Evolutionary conservation across 371 early-diverging fungal species (phyloP).

Genomic region (Apophysomyces trapeziformis): DNA sequence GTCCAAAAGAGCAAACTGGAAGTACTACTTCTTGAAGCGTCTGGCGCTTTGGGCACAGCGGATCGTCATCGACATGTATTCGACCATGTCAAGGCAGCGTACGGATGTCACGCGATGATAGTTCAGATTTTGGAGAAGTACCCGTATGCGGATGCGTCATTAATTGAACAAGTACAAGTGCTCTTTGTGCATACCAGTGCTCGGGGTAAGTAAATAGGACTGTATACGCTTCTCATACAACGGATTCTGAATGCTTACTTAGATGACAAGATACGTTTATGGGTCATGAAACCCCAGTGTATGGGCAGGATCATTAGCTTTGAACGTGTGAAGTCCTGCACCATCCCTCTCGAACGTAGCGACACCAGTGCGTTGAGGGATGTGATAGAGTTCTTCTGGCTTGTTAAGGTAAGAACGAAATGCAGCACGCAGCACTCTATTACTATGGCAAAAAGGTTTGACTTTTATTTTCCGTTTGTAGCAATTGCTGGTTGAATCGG

Average conservation of each 20-base stretch:
- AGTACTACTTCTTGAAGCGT: constrained; percentile 14
- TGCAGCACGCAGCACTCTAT: neutral
- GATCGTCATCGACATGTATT: constrained; percentile 4
- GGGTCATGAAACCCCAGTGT: neutral
- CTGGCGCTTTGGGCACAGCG: constrained; percentile 6
- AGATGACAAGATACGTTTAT: neutral
- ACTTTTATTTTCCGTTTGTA: neutral
- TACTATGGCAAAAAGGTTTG: neutral
- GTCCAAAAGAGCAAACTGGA: constrained; percentile 3
- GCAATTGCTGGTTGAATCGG: neutral
- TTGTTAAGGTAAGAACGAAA: neutral
- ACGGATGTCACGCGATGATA: constrained; percentile 16
- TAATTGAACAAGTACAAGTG: constrained; percentile 12
- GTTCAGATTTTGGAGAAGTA: constrained; percentile 6
- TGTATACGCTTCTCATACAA: neutral
- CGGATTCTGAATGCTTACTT: neutral
- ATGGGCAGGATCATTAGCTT: neutral
- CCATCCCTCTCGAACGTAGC: neutral
- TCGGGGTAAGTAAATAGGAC: constrained; percentile 6
- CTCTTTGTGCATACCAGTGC: constrained; percentile 15
- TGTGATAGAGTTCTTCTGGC: neutral
- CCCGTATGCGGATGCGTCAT: constrained; percentile 5
- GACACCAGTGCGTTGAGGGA: neutral
- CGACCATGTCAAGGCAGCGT: constrained; percentile 21
- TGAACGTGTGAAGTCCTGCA: neutral